phyloP scores from a whole-genome alignment of 208 protist species.

The Phytomonas serpens region DNA sequence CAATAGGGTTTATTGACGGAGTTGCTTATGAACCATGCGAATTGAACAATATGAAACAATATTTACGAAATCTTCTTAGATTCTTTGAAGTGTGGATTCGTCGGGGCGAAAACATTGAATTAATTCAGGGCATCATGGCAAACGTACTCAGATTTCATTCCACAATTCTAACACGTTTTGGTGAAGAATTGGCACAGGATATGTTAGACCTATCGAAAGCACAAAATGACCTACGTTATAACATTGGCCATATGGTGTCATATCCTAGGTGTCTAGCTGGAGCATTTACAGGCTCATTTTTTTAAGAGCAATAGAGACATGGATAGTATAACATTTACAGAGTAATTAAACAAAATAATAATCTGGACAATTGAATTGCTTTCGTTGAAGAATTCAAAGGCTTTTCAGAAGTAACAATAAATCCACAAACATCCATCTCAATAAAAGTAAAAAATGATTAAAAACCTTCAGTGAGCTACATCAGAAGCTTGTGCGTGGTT shows the following conservation, averaged over 20 bases:
- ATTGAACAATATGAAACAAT: conserved; percentile 39
- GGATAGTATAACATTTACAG: neutral
- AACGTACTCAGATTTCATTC: conserved; percentile 57
- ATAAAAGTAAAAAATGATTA: no score
- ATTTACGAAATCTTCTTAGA: conserved; percentile 32
- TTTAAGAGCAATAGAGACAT: conserved; percentile 18
- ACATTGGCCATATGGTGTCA: conserved; percentile 60
- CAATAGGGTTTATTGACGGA: conserved; percentile 62
- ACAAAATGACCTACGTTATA: conserved; percentile 60
- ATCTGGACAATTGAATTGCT: no score
- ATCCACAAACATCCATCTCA: no score
- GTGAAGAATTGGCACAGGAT: conserved; percentile 27
- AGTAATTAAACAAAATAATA: neutral
- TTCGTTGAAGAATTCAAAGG: no score
- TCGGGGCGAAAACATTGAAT: conserved; percentile 54
- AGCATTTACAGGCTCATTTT: conserved; percentile 51
- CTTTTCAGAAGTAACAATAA: no score
- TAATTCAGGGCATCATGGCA: conserved; percentile 74
- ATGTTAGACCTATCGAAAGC: conserved; percentile 44
- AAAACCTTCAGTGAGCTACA: no score
- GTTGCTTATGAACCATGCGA: conserved; percentile 56
- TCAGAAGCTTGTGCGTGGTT: neutral
- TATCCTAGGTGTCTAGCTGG: conserved; percentile 61
- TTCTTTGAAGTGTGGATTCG: conserved; percentile 56
- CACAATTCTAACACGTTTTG: conserved; percentile 48